Conservation (phyloP, 176 grass and related monocot species). For the Hordeum marinum region DNA sequence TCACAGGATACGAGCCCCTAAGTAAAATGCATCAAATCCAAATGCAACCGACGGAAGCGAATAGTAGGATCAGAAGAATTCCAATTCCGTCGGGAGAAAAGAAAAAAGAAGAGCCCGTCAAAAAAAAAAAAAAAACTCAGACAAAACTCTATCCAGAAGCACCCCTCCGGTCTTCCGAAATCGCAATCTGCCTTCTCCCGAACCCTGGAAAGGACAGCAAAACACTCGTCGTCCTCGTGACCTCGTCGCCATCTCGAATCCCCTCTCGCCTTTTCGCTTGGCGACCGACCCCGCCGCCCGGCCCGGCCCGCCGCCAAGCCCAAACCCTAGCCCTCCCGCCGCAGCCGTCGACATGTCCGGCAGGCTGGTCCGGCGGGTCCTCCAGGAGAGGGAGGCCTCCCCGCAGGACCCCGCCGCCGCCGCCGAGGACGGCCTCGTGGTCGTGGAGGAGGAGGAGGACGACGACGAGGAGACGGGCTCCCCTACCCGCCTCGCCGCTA, state of each 20-base stretch:
- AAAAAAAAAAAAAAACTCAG: too few relatives aligned
- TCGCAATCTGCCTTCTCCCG: background rate
- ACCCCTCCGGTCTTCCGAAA: background rate
- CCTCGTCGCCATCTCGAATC: conserved; percentile 15
- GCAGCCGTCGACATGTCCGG: conserved; percentile 54
- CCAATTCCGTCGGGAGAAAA: too few relatives aligned
- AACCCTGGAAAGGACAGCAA: background rate
- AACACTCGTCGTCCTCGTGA: background rate
- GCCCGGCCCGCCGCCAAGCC: background rate
- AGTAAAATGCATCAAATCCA: too few relatives aligned
- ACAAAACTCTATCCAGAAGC: background rate
- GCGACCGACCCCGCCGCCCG: background rate
- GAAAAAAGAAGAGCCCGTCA: background rate
- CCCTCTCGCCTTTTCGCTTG: background rate
- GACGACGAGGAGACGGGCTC: conserved; percentile 24
- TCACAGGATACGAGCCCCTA: too few relatives aligned
- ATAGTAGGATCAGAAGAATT: too few relatives aligned
- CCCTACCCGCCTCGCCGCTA: conserved; percentile 22
- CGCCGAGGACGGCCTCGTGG: conserved; percentile 21
- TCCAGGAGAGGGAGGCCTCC: conserved; percentile 64
- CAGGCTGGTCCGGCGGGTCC: conserved; percentile 65
- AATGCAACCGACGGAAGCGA: too few relatives aligned
- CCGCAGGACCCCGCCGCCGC: conserved; percentile 25
- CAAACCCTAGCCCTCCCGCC: conserved; percentile 49
- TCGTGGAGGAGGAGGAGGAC: conserved; percentile 22